Evolutionary conservation across 2,329 filamentous ascomycete species (phyloP), one percentile per base, ranked within the genome.

Genomic region (Fusarium nisikadoi): DNA sequence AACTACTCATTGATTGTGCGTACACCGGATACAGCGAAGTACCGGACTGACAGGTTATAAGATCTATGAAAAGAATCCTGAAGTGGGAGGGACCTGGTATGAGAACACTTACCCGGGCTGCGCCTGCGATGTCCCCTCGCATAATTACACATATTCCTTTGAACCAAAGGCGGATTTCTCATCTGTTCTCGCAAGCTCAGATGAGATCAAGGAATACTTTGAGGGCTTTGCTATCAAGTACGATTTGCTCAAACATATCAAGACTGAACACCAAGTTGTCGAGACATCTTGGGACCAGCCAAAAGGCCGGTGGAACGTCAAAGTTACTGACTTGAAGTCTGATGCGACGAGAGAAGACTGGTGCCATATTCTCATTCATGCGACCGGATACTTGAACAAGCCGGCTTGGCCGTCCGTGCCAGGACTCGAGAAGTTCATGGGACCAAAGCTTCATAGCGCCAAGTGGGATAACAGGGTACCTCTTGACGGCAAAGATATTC

Each of bases 361-460:
- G 63, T 68, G 65, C 5, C 54, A 68, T 27, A 42, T 68, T 4
- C 7, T 68, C 1, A 39, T 68, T 8, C 63, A 68, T 23, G 56
- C 65, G 5, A 68, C 63, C 9, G 65, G 63, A 13, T 68, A 68
- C 19, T 36, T 68, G 35, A 68, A 68, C 16, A 68, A 68, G 3
- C 56, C 56, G 4, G 43, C 63, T 1, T 68, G 56, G 65, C 65
- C 65, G 11, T 25, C 50, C 7, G 50, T 43, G 6, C 25, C 39
- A 16, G 63, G 45, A 12, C 36, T 68, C 20, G 50, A 68, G 17
- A 52, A 25, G 4, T 68, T 68, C 12, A 46, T 27, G 4, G 63
- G 63, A 2, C 27, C 65, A 0, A 68, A 62, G 10, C 20, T 68
- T 14, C 65, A 68, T 23, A 68, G 65, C 23, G 56, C 65, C 2